A percentile compares a stretch with the other conserved stretches of the same genome.
These are phyloP conservation scores for Handroanthus guayacan DNA, from an alignment of 257 asterid species.

Conservation along the genomic window DNA sequence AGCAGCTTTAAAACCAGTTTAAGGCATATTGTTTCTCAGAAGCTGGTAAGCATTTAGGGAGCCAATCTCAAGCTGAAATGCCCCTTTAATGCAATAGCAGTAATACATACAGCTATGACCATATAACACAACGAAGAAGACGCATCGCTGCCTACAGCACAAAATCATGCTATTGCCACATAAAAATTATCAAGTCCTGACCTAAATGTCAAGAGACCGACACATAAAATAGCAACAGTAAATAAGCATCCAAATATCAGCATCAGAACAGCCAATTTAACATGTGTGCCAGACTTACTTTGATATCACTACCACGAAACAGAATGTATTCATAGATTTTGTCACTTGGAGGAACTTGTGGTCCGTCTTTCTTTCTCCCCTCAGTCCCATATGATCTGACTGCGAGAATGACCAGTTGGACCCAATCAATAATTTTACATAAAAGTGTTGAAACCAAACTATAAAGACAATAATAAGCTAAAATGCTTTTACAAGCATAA, in stretches of 20 bases:
- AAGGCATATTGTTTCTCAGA: no score
- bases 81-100: no score
- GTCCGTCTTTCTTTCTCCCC: slow-evolving; percentile 76
- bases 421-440: slow-evolving; percentile 16
- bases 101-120: no score
- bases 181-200: slow-evolving; percentile 10
- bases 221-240: neutral
- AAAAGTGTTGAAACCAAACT: neutral
- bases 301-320: slow-evolving; percentile 86
- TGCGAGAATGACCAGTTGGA: slow-evolving; percentile 40
- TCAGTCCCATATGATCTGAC: slow-evolving; percentile 90
- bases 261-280: neutral
- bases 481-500: neutral
- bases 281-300: slow-evolving; percentile 47
- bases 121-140: no score
- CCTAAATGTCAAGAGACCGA: slow-evolving; percentile 5
- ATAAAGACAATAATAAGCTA: neutral
- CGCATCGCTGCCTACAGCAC: no score
- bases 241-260: neutral
- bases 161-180: neutral
- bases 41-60: no score
- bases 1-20: no score
- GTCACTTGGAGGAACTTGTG: slow-evolving; percentile 75
- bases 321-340: slow-evolving; percentile 74
- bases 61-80: no score